Base-by-base conservation (phyloP, 2,329 filamentous ascomycete species). In the Pseudogymnoascus sp. region DNA sequence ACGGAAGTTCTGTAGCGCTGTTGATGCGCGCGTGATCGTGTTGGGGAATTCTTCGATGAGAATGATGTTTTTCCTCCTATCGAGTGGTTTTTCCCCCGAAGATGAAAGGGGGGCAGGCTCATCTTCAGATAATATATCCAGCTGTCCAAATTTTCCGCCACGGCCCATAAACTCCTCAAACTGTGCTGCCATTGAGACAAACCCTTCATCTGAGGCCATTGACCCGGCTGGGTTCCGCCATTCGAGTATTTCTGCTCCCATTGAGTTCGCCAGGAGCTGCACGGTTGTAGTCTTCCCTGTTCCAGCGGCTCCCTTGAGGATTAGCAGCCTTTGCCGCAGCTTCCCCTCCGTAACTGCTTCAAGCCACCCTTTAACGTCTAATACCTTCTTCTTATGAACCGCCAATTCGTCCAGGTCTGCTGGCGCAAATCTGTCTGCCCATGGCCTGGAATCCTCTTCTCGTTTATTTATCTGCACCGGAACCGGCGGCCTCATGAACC, bases 371-470 rank as follows among this genome's bases (percentile, higher is more conserved):
- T 85, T 82, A 48, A 97, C 92, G 73, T 97, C 92, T 2, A 83
- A 75, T 5, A 97, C 89, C 72, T 99, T 99, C 67, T 83, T 94
- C 76, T 95, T 96, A 72, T 99, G 92, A 15, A 99, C 92, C 0
- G 88, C 92, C 48, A 99, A 77, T 74, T 97, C 92, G 13, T 91
- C 85, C 10, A 96, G 72, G 65, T 82, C 87, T 2, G 72, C 68
- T 0, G 92, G 92, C 2, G 82, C 85, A 72, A 90, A 97, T 65
- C 85, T 83, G 66, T 96, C 92, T 13, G 88, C 88, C 92, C 92
- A 97, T 2, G 92, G 91, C 58, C 87, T 81, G 56, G 78, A 73
- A 65, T 90, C 86, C 34, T 82, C 77, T 56, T 77, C 75, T 5
- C 67, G 38, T 3, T 65, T 63, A 6, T 65, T 64, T 9, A 68